Conservation (phyloP, 495 filamentous ascomycete genomes). For the Aspergillus indologenus region DNA sequence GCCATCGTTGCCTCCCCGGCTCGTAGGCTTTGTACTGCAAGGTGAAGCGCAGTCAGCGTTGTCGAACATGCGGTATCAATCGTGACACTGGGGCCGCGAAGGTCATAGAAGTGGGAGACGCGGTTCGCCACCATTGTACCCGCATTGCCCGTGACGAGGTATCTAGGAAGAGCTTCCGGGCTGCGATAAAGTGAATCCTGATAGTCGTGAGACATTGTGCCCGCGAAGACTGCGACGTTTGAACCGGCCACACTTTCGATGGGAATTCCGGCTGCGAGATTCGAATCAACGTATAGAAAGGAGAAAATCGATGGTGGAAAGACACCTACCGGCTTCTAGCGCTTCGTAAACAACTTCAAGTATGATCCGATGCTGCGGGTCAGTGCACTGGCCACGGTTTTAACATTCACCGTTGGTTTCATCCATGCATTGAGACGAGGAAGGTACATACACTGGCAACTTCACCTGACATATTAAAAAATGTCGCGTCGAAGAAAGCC, state of each 20-base stretch:
- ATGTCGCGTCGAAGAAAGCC: constrained; percentile 50
- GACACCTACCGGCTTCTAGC: constrained; percentile 35
- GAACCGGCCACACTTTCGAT: constrained; percentile 22
- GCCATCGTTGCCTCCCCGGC: constrained; percentile 43
- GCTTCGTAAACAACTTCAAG: constrained; percentile 58
- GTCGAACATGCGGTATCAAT: constrained; percentile 53
- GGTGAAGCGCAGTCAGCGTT: constrained; percentile 49
- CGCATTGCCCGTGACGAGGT: constrained; percentile 12
- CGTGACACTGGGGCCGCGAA: constrained; percentile 41
- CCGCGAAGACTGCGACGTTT: constrained; percentile 5
- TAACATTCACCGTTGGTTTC: too few species aligned
- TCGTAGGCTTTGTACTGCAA: constrained; percentile 46
- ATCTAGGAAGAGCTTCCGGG: constrained; percentile 21
- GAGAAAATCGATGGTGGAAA: not conserved
- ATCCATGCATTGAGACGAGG: not conserved
- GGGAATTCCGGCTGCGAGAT: constrained; percentile 21
- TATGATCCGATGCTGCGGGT: constrained; percentile 43
- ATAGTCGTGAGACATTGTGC: constrained; percentile 9
- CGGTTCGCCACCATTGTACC: constrained; percentile 41
- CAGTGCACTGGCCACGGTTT: constrained; percentile 21
- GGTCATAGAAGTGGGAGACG: constrained; percentile 44
- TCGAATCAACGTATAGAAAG: too few species aligned
- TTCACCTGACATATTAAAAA: constrained; percentile 52
- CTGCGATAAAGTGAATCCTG: constrained; percentile 12
- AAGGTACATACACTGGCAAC: constrained; percentile 39